Conservation (phyloP, 768 basidiomycete genomes). For the Tylopilus plumbeoviolaceoides region DNA sequence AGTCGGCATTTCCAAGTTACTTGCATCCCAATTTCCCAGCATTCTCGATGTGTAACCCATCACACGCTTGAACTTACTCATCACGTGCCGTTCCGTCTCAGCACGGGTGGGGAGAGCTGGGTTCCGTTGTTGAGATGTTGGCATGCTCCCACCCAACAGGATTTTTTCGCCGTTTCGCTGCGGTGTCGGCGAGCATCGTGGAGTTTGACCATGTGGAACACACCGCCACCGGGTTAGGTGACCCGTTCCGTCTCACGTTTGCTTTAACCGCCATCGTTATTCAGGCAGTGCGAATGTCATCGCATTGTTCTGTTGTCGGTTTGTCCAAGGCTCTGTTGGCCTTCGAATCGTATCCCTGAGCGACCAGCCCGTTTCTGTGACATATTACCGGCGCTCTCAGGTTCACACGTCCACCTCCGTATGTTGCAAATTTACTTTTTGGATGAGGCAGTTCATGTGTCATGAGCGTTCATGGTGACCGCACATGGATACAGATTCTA, state of each 20-base stretch:
- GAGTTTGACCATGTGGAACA: constrained; percentile 2
- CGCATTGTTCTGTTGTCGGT: constrained; percentile 8
- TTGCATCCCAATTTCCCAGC: too few species aligned
- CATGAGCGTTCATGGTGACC: not conserved
- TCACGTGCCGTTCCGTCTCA: not conserved
- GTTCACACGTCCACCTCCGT: not conserved
- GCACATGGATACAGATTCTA: constrained; percentile 1
- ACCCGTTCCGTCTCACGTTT: not conserved
- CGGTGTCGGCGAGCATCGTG: not conserved
- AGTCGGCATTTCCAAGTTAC: too few species aligned
- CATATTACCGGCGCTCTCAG: not conserved
- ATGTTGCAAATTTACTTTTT: not conserved
- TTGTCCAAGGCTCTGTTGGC: constrained; percentile 4
- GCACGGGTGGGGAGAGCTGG: not conserved
- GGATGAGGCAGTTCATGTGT: not conserved
- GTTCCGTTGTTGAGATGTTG: not conserved
- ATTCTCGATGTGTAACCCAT: too few species aligned
- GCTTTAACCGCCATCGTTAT: not conserved
- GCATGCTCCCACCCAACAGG: not conserved
- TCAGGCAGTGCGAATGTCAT: not conserved
- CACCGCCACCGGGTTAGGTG: not conserved
- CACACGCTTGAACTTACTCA: not conserved
- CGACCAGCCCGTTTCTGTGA: not conserved
- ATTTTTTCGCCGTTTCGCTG: not conserved
- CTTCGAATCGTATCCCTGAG: not conserved